Evolutionary conservation across 73 alveolate genomes (phyloP).

Genomic region (Chromera velia): DNA sequence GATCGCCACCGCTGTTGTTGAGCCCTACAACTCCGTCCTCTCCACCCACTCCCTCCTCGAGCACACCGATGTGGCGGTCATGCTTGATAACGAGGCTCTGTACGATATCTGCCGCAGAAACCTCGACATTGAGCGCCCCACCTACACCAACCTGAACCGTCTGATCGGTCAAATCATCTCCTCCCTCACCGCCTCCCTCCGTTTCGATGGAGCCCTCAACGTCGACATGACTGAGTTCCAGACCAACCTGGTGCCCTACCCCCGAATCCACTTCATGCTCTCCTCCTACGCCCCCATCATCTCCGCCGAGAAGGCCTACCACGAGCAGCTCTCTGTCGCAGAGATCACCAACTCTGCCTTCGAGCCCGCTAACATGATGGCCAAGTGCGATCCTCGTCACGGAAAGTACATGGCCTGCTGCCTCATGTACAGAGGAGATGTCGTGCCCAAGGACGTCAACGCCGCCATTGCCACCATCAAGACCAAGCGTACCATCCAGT

Average conservation of each 20-base stretch:
- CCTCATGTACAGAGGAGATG: conserved; percentile 74
- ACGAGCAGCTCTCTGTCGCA: conserved; percentile 86
- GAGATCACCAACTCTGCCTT: conserved; percentile 93
- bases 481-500: conserved; percentile 59
- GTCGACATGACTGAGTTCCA: conserved; percentile 87
- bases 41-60: conserved; percentile 70
- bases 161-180: conserved; percentile 75
- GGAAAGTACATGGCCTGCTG: conserved; percentile 63
- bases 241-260: conserved; percentile 81
- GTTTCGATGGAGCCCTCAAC: conserved; percentile 91
- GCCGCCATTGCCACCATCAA: conserved; percentile 61
- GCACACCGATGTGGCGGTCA: conserved; percentile 82
- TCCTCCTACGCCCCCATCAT: conserved; percentile 54
- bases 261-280: conserved; percentile 55
- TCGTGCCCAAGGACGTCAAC: conserved; percentile 61
- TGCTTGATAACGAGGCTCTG: conserved; percentile 92
- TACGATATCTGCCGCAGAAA: conserved; percentile 87
- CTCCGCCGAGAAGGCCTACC: conserved; percentile 83
- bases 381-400: conserved; percentile 93
- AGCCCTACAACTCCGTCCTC: conserved; percentile 73
- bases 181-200: conserved; percentile 66
- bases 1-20: conserved; percentile 80
- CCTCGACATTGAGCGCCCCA: conserved; percentile 85
- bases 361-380: conserved; percentile 95
- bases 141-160: conserved; percentile 81